Evolutionary conservation across 805 yeast species (phyloP), one percentile per base, ranked within the genome.

Genomic region (Peterozyma xylosa): DNA sequence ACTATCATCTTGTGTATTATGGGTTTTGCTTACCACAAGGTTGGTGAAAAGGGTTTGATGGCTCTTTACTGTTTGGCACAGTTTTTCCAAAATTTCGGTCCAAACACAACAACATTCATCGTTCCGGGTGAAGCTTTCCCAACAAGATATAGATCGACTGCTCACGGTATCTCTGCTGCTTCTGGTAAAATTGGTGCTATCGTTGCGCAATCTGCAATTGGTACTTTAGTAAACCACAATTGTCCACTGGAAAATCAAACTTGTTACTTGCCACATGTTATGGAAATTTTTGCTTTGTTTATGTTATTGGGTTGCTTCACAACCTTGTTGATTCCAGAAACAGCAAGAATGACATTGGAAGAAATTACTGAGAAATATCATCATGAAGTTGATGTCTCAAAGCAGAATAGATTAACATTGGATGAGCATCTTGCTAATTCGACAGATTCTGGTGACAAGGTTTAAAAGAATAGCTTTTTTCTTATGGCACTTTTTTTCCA

Each of bases 121-220:
- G 75, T 86, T 60, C 96, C 96, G 41, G 96, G 95, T 68, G 96
- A 88, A 71, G 70, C 79, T 62, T 89, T 72, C 83, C 96, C 96
- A 63, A 88, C 96, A 45, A 82, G 96, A 74, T 88, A 87, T 70
- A 84, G 96, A 81, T 87, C 96, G 18, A 80, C 95, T 53, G 96
- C 96, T 40, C 96, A 88, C 58, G 96, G 96, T 74, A 74, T 88
- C 50, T 87, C 95, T 50, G 96, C 96, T 55, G 96, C 95, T 42
- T 65, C 79, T 32, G 96, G 96, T 73, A 88, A 88, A 65, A 72
- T 87, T 56, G 96, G 96, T 71, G 95, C 96, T 47, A 86, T 88
- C 54, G 78, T 88, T 71, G 96, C 96, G 27, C 93, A 84, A 70
- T 81, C 90, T 50, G 83, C 85, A 62, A 66, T 85, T 53, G 93